Base-by-base conservation (phyloP, 495 filamentous ascomycete genomes). In the Daldinia caldariorum region DNA sequence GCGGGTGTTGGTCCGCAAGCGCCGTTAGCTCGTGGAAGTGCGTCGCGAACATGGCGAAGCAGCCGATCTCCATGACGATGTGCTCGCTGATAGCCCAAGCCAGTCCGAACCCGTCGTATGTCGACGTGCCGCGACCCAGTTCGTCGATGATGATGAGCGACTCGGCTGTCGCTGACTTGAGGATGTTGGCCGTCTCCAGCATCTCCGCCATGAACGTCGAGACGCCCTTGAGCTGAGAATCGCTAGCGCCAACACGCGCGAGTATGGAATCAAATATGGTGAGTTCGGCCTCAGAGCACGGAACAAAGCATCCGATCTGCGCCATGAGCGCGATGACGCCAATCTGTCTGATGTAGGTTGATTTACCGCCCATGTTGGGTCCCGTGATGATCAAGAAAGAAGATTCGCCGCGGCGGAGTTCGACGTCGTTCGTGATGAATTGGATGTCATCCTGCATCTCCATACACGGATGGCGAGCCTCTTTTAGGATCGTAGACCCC, bases 171-270 rank as follows among this genome's bases (percentile, higher is more conserved):
- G 95, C 95, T 4, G 92, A 94, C 80, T 98, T 98, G 76, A 99
- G 91, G 67, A 99, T 99, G 74, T 97, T 97, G 62, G 95, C 92
- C 0, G 95, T 99, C 76, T 99, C 95, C 29, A 99, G 86, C 95
- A 99, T 99, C 82, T 99, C 95, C 0, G 96, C 96, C 96, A 99
- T 99, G 84, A 99, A 99, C 0, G 95, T 99, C 43, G 93, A 97
- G 7, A 99, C 96, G 38, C 95, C 95, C 80, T 99, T 99, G 39
- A 99, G 88, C 77, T 98, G 95, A 6, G 91, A 94, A 79, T 99
- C 95, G 75, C 90, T 94, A 4, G 95, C 95, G 57, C 95, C 95
- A 4, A 99, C 95, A 70, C 95, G 91, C 8, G 95, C 96, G 37
- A 99, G 92, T 63, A 99, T 97, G 76, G 92, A 96, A 81, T 99